Evolutionary conservation across 2,329 filamentous ascomycete genomes (phyloP).

Genomic region (Trichophyton rubrum): DNA sequence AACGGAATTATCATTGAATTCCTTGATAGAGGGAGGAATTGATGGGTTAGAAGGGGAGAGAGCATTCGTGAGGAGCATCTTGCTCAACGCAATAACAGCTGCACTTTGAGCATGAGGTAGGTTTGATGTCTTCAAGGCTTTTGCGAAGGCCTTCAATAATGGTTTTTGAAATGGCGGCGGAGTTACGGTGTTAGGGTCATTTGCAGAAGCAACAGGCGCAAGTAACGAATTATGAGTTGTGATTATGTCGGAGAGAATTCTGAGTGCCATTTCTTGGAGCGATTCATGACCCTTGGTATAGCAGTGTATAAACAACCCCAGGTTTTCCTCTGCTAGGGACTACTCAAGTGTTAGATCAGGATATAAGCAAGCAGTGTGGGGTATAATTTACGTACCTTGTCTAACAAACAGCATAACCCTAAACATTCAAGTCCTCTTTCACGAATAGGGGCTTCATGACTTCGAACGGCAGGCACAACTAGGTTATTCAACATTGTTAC

Average conservation of each 20-base stretch:
- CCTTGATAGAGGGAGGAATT: conserved; percentile 41
- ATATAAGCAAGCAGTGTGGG: background rate
- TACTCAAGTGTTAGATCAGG: conserved; percentile 18
- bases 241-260: conserved; percentile 86
- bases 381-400: conserved; percentile 45
- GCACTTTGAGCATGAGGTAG: conserved; percentile 65
- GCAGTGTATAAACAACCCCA: conserved; percentile 89
- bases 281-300: conserved; percentile 85
- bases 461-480: conserved; percentile 86
- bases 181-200: conserved; percentile 39
- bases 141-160: conserved; percentile 73
- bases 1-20: conserved; percentile 44
- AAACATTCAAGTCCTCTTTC: conserved; percentile 83
- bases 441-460: conserved; percentile 81
- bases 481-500: conserved; percentile 97
- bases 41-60: background rate
- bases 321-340: conserved; percentile 80
- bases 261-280: conserved; percentile 76
- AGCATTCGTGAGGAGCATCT: conserved; percentile 62
- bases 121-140: conserved; percentile 60
- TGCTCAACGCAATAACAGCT: conserved; percentile 69
- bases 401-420: conserved; percentile 80
- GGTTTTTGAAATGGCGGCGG: conserved; percentile 42
- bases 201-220: conserved; percentile 35
- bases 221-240: conserved; percentile 77